phyloP scores from a whole-genome alignment of 208 protist species.

The Strigomonas culicis region DNA sequence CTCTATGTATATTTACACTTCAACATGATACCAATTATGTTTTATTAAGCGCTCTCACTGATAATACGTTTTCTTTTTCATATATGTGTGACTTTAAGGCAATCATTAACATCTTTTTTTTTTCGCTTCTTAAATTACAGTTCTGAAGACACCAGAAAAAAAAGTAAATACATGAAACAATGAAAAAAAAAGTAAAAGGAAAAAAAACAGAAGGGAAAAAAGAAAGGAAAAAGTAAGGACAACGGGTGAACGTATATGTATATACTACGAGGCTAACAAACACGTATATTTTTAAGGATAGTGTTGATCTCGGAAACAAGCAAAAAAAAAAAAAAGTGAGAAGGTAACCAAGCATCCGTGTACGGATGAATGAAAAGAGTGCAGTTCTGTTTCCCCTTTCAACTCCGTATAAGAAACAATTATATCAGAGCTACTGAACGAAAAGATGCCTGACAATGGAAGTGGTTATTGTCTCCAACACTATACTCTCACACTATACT shows the following conservation, averaged over 20 bases:
- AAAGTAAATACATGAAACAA: background rate
- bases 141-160: background rate
- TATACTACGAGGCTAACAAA: conserved; percentile 1
- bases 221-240: conserved; percentile 7
- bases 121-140: background rate
- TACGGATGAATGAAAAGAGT: conserved; percentile 12
- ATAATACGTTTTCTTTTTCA: conserved; percentile 2
- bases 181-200: conserved; percentile 4
- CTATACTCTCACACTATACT: background rate
- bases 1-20: background rate
- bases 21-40: background rate
- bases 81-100: background rate
- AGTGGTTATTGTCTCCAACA: background rate
- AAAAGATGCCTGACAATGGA: background rate
- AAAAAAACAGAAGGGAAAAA: conserved; percentile 1
- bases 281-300: background rate
- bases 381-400: background rate
- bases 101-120: background rate
- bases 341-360: background rate
- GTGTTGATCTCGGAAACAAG: background rate
- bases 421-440: too few relatives aligned
- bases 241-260: background rate
- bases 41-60: background rate
- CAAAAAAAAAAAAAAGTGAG: conserved; percentile 5
- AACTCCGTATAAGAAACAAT: too few relatives aligned